Evolutionary conservation across 768 basidiomycete genomes (phyloP), one percentile per base, ranked within the genome.

Genomic region (Tulasnella sp.): DNA sequence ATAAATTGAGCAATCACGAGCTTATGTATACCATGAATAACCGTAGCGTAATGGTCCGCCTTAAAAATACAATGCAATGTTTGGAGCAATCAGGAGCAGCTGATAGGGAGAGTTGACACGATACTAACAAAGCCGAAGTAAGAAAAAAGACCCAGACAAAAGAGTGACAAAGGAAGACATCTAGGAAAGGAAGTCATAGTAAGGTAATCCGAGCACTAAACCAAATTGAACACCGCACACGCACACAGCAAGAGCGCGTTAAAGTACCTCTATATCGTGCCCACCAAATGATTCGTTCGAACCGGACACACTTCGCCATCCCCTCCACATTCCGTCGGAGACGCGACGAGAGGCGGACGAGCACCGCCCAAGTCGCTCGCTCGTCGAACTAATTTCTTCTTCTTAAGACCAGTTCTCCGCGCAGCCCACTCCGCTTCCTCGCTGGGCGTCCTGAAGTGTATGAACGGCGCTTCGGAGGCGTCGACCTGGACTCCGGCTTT

Each of bases 401-500:
- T 74, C 1, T 76, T 75, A 37, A 75, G 78, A 76, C 83, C 82
- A 39, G 81, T 73, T 29, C 79, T 78, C 29, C 82, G 74, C 71
- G 80, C 80, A 19, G 75, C 76, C 84, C 84, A 84, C 7, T 76
- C 76, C n/a, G 79, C 78, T 67, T 80, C 79, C 44, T 79, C 78
- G 16, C 77, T 76, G 6, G 73, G 64, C 26, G 40, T 69, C 42
- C n/a, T 59, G 69, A 37, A 32, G 59, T 34, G 42, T 44, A n/a
- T n/a, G 42, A 12, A 12, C 42, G 8, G 37, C 36, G 35, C 34
- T 36, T n/a, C 34, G 67, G 19, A 12, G 14, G 44, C 26, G 16
- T 72, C 64, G 9, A 59, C 40, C 39, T 42, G 37, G 16, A 40
- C 71, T 0, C 88, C 88, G 0, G 91, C 89, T 3, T 86, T 86